Evolutionary conservation across 345 rosid genomes (phyloP).

Genomic region (Salix suchowensis): DNA sequence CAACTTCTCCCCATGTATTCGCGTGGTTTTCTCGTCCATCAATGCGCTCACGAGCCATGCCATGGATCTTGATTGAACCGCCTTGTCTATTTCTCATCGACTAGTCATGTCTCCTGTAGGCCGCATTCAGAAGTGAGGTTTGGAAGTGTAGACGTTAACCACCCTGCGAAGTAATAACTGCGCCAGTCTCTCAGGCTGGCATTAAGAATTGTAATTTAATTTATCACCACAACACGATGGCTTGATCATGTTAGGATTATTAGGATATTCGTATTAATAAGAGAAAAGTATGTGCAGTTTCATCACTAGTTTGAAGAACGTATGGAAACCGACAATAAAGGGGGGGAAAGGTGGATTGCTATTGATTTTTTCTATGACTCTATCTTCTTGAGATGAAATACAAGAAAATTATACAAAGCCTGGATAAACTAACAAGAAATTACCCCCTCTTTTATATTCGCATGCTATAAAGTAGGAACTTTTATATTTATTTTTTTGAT

Average conservation of each 20-base stretch:
- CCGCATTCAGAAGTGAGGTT: constrained; percentile 30
- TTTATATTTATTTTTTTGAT: too few species aligned
- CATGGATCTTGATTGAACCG: constrained; percentile 24
- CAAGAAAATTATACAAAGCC: too few species aligned
- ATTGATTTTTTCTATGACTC: too few species aligned
- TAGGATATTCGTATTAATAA: not conserved
- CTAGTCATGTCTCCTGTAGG: constrained; percentile 26
- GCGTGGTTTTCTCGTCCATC: constrained; percentile 19
- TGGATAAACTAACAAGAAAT: too few species aligned
- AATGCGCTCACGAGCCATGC: constrained; percentile 17
- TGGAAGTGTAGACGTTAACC: constrained; percentile 13
- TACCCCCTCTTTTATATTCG: not conserved
- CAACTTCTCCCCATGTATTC: constrained; percentile 8
- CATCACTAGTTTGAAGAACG: not conserved
- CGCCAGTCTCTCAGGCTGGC: constrained; percentile 19
- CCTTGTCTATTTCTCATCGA: constrained; percentile 29
- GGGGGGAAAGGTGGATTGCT: too few species aligned
- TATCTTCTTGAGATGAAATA: not conserved
- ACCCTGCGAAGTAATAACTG: constrained; percentile 35
- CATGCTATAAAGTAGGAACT: too few species aligned
- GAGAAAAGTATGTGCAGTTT: not conserved
- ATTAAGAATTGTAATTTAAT: too few species aligned
- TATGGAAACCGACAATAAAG: too few species aligned
- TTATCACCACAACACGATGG: not conserved
- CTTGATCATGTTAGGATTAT: too few species aligned